Base-by-base conservation (phyloP, 176 grass and related monocot genomes). In the bread wheat (Triticum aestivum) region DNA sequence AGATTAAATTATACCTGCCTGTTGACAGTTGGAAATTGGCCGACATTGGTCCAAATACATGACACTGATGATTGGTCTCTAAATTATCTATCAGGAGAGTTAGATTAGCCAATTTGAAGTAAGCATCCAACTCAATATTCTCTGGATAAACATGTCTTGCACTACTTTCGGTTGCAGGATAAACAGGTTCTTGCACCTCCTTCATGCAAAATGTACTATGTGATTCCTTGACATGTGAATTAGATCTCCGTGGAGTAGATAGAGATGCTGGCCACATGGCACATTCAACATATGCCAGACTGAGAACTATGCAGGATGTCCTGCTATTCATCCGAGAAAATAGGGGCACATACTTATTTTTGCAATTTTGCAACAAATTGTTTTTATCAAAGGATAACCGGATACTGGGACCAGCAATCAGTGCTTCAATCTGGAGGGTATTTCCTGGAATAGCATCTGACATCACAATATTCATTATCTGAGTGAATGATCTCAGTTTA, bases 21-120 rank as follows among this genome's bases (percentile, higher is more conserved):
- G 80, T 74, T 91, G 91, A 91, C 51, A 89, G 75, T 79, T 81
- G 82, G 21, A 91, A 83, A 91, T 87, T 91, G 84, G 71, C 42
- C 51, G 94, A 91, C 81, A 92, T 75, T 15, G 91, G 94, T 69
- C 94, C 94, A 72, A 91, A 77, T 88, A 95, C 71, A 29, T 89
- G 89, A 88, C 68, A 91, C 47, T 87, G 87, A 37, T 90, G 65
- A 87, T 88, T 83, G 80, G 56, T 68, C 65, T 92, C 91, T 75
- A 89, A 82, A 88, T 95, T 73, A 81, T 89, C 86, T 75, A 93
- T 82, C 41, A 74, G 30, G 85, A 91, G 69, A 91, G 73, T 83
- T 85, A 95, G 82, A 69, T 80, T 89, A 73, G 73, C 17, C 81
- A 93, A 83, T 47, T 39, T 91, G 39, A 95, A 86, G 80, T 24